Percentiles rank a stretch among this genome's conserved stretches.
Evolutionary conservation across 2,329 filamentous ascomycete genomes (phyloP).

Genomic region (Verticillium albo-atrum): DNA sequence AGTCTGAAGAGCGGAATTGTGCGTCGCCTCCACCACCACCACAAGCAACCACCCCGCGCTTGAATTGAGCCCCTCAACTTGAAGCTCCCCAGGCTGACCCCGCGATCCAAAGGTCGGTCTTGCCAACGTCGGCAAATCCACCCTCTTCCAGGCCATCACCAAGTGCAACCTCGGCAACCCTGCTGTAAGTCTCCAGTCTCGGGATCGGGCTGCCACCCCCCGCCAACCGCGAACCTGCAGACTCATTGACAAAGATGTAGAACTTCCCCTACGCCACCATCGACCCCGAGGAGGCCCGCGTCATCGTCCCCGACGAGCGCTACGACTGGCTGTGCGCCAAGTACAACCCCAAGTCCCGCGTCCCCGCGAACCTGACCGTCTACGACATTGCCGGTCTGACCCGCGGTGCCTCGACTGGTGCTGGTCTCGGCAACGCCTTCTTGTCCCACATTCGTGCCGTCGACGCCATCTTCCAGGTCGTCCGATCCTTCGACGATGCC

Average conservation of each 20-base stretch:
- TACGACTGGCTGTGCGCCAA: conserved; percentile 95
- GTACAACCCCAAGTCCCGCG: conserved; percentile 94
- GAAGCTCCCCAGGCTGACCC: not conserved
- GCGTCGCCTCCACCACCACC: conserved; percentile 28
- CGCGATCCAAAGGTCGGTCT: conserved; percentile 66
- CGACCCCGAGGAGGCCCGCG: conserved; percentile 95
- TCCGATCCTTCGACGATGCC: conserved; percentile 95
- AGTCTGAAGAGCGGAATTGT: conserved; percentile 99
- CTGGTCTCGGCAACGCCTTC: conserved; percentile 96
- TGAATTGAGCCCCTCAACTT: not conserved
- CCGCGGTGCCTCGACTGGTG: conserved; percentile 91
- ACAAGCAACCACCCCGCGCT: conserved; percentile 8
- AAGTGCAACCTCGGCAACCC: conserved; percentile 97
- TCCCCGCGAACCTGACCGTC: conserved; percentile 96
- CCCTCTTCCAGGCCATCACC: conserved; percentile 98
- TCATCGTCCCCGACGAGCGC: conserved; percentile 92
- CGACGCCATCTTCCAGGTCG: conserved; percentile 96
- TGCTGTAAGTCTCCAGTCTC: conserved; percentile 67
- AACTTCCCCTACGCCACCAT: conserved; percentile 99
- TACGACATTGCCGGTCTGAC: conserved; percentile 99
- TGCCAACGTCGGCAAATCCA: conserved; percentile 99
- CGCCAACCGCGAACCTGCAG: conserved; percentile 25
- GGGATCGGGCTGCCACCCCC: too few species aligned
- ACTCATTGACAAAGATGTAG: conserved; percentile 32
- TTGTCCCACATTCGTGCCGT: conserved; percentile 97